phyloP scores from a whole-genome alignment of 129 eudicot genomes.

The Helianthus annuus region DNA sequence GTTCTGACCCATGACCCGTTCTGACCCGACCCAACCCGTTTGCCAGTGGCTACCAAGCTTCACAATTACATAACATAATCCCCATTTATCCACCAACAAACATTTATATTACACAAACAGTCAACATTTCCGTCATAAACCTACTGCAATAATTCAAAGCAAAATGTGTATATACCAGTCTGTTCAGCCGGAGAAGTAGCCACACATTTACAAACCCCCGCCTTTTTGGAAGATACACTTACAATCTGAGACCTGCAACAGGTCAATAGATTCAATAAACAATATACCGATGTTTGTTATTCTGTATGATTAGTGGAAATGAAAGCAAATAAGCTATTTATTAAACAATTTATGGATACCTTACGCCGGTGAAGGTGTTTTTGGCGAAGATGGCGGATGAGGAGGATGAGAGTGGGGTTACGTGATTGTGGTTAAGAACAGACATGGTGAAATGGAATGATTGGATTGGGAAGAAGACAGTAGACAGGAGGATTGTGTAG shows the following conservation, averaged over 20 bases:
- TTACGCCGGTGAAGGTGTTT: conserved; percentile 31
- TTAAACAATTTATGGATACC: conserved; percentile 31
- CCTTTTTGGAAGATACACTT: conserved; percentile 30
- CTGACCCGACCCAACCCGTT: no score
- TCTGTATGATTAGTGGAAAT: not conserved
- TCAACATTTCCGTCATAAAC: not conserved
- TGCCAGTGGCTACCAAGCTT: not conserved
- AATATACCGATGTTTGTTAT: not conserved
- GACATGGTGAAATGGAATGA: conserved; percentile 33
- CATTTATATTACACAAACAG: not conserved
- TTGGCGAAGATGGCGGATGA: conserved; percentile 45
- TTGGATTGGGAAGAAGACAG: conserved; percentile 7
- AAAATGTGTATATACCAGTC: conserved; percentile 41
- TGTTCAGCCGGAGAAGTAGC: conserved; percentile 62
- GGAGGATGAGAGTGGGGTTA: conserved; percentile 54
- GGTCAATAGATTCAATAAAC: conserved; percentile 1
- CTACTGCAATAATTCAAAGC: not conserved
- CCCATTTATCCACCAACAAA: not conserved
- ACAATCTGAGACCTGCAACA: conserved; percentile 46
- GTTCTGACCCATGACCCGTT: no score
- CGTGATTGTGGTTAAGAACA: conserved; percentile 38
- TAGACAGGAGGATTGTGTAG: not conserved
- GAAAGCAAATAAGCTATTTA: not conserved
- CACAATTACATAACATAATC: not conserved
- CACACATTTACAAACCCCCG: conserved; percentile 61